Evolutionary conservation across 129 eudicot species (phyloP).

Genomic region (Centella asiatica): DNA sequence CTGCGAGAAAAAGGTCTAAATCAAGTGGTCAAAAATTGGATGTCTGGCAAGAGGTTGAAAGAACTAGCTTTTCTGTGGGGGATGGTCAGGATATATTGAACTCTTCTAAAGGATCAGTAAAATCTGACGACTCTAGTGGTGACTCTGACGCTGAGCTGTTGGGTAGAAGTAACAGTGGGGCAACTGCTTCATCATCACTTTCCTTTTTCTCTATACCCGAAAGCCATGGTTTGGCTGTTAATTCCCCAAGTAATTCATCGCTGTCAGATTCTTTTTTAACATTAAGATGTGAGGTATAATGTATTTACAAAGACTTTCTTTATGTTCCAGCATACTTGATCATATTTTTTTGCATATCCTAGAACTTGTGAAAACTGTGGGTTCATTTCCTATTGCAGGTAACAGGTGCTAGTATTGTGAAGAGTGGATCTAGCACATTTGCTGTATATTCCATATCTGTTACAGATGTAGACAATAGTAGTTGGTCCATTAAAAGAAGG

Average conservation of each 20-base stretch:
- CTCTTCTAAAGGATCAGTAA: conserved; percentile 32
- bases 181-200: conserved; percentile 53
- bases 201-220: conserved; percentile 41
- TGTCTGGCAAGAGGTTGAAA: conserved; percentile 76
- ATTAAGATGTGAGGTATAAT: conserved; percentile 86
- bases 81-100: conserved; percentile 67
- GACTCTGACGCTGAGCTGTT: conserved; percentile 63
- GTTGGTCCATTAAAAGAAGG: conserved; percentile 99
- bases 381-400: conserved; percentile 53
- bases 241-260: conserved; percentile 37
- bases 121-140: conserved; percentile 73
- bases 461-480: conserved; percentile 66
- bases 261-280: conserved; percentile 67
- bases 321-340: conserved; percentile 6
- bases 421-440: conserved; percentile 75
- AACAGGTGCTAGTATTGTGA: conserved; percentile 85
- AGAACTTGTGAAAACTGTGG: conserved; percentile 8
- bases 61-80: conserved; percentile 59
- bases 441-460: conserved; percentile 91
- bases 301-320: background rate
- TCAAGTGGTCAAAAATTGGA: conserved; percentile 42
- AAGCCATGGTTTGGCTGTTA: conserved; percentile 32
- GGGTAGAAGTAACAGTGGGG: conserved; percentile 57
- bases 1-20: conserved; percentile 61
- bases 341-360: background rate